phyloP scores from a whole-genome alignment of 108 stramenopile genomes.

The Fistulifera solaris region DNA sequence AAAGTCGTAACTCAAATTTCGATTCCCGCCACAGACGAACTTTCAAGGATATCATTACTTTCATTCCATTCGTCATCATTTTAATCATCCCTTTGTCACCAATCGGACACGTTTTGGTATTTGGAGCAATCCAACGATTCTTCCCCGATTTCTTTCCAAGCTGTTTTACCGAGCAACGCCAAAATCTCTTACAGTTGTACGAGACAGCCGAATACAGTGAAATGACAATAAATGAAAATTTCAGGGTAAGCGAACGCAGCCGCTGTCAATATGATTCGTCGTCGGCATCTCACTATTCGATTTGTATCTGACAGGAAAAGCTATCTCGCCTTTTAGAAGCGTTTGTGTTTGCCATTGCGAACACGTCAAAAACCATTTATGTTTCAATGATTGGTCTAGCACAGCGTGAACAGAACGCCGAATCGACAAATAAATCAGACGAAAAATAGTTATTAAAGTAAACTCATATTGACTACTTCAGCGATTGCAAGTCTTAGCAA shows the following conservation, averaged over 20 bases:
- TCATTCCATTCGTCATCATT: conserved; percentile 94
- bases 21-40: conserved; percentile 51
- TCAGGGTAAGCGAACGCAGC: conserved; percentile 3
- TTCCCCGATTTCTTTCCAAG: conserved; percentile 97
- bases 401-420: background rate
- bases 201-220: conserved; percentile 81
- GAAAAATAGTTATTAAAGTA: no score
- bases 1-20: conserved; percentile 4
- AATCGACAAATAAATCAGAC: no score
- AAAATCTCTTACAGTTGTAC: conserved; percentile 85
- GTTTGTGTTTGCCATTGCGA: conserved; percentile 18
- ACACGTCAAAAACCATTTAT: conserved; percentile 14
- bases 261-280: background rate
- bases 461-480: no score
- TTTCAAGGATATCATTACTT: conserved; percentile 90
- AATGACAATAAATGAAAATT: conserved; percentile 71
- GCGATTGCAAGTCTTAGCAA: no score
- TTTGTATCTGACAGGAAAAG: conserved; percentile 5
- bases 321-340: conserved; percentile 25
- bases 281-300: background rate
- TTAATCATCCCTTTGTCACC: conserved; percentile 92
- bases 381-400: background rate
- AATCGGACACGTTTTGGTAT: conserved; percentile 94
- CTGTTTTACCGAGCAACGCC: conserved; percentile 92
- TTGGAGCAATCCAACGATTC: conserved; percentile 93